Base-by-base conservation (phyloP, 2,329 filamentous ascomycete species). In the Amylocarpus encephaloides region DNA sequence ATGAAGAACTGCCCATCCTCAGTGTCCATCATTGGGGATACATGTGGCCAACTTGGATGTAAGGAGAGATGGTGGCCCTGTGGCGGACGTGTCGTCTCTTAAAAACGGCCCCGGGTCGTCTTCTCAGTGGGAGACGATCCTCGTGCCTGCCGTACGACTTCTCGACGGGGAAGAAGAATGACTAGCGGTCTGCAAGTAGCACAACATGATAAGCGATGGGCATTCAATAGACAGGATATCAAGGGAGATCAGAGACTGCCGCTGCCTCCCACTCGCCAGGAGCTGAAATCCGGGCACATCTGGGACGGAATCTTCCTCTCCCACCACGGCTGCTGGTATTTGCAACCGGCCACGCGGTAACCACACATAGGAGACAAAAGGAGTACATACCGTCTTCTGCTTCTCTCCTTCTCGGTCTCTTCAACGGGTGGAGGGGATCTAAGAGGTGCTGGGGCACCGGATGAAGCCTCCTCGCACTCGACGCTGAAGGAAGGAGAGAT, bases 1-100 rank as follows among this genome's bases (percentile, higher is more conserved):
- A 93, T 82, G 73, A 93, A 94, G 71, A 86, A 73, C 76, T 88
- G 83, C 70, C 88, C 88, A 83, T 93, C 86, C 83, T 92, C 87
- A 70, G 86, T 93, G 62, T 71, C 77, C 71, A 76, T 71, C 62
- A 66, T 64, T 69, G 67, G 58, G 68, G 63, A 76, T 72, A 70
- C 76, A 79, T 79, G 48, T 59, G 62, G 59, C 51, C 55, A 52
- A 49, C 44, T 49, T 49, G 46, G 49, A 50, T 42, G 35, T 36
- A 45, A 50, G 43, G 46, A 44, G 55, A 58, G 52, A 61, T 52
- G 51, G 56, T 51, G 53, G 50, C 54, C 59, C 51, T 57, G 59
- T 57, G 44, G 57, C 56, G 48, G 50, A 47, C 52, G 40, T 48
- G 42, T 48, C 39, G 47, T 40, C 43, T 48, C 46, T 45, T 46